These are phyloP conservation scores for Boeremia exigua DNA, from an alignment of 2,329 filamentous ascomycete genomes.

Conservation along the genomic window DNA sequence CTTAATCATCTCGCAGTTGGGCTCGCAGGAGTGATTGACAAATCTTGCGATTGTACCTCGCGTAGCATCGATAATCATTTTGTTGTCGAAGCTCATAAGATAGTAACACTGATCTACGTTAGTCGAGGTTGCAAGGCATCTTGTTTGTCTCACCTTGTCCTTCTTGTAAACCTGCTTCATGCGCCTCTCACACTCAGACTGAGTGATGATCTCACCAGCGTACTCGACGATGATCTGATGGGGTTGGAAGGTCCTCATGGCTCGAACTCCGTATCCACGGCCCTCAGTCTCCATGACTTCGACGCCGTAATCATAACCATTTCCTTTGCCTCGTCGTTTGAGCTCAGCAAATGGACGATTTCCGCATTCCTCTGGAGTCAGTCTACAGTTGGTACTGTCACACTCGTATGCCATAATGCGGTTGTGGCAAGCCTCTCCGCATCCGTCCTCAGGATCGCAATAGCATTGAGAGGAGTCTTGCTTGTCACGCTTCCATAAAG, in stretches of 20 bases:
- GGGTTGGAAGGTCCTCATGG: conserved; percentile 83
- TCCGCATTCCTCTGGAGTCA: conserved; percentile 74
- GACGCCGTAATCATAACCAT: conserved; percentile 89
- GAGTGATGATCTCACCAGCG: conserved; percentile 95
- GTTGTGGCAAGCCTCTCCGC: conserved; percentile 90
- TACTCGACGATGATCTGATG: conserved; percentile 99
- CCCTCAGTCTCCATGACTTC: conserved; percentile 92
- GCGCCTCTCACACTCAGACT: conserved; percentile 87
- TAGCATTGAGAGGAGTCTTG: conserved; percentile 73
- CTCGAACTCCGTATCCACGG: conserved; percentile 88
- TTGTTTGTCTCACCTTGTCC: conserved; percentile 71
- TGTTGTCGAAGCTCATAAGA: conserved; percentile 97
- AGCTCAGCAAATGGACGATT: conserved; percentile 90
- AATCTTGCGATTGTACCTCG: conserved; percentile 96
- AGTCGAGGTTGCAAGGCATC: conserved; percentile 12
- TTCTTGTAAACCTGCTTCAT: conserved; percentile 95
- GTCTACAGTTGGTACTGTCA: conserved; percentile 84
- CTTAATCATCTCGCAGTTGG: conserved; percentile 97
- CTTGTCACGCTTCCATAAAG: conserved; percentile 81
- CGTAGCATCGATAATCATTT: conserved; percentile 97
- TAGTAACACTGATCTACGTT: conserved; percentile 79
- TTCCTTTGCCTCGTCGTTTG: conserved; percentile 70
- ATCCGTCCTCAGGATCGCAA: conserved; percentile 69
- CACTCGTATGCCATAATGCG: conserved; percentile 98
- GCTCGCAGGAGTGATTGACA: conserved; percentile 96